Evolutionary conservation across 768 basidiomycete genomes (phyloP), one percentile per base, ranked within the genome.

Genomic region (Lentinula guzmanii): DNA sequence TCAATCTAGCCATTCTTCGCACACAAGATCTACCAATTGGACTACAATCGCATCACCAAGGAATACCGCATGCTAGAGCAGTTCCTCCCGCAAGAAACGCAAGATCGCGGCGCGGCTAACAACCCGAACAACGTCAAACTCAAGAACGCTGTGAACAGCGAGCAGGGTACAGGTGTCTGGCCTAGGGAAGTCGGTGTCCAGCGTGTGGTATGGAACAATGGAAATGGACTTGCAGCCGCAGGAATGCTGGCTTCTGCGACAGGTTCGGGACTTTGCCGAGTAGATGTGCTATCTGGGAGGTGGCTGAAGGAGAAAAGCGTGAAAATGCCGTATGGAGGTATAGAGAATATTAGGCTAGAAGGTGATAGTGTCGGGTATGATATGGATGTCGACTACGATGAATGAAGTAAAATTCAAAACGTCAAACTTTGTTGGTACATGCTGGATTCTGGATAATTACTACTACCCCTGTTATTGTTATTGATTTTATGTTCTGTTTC

Each of bases 51-150:
- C 43, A 83, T 79, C 6, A 83, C 83, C 0, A 83, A 84, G 21
- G 85, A 91, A 62, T 94, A 83, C 69, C 80, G 95, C 24, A 93
- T 98, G 87, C 74, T 95, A n/a, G 96, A 98, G 61, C 82, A 84
- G 24, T 86, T 96, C 66, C 71, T 89, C 6, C 92, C 95, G 1
- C 83, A 86, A 82, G 82, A 87, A 76, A 79, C 79, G 24, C 72
- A 79, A 53, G 81, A 83, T 52, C 72, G 78, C 24, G 71, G 77
- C 5, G 70, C 76, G 3, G 75, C 78, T 31, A 66, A 74, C 18
- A 71, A 76, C 60, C 62, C 68, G 50, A 66, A 66, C 59, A 50
- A 78, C 61, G 67, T 63, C 13, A 72, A 80, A 66, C 63, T 67
- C 58, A 71, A 79, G 71, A 69, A 66, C 31, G 46, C 67, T 54